phyloP scores from a whole-genome alignment of 2,329 filamentous ascomycete species.

The Didymella sp. region DNA sequence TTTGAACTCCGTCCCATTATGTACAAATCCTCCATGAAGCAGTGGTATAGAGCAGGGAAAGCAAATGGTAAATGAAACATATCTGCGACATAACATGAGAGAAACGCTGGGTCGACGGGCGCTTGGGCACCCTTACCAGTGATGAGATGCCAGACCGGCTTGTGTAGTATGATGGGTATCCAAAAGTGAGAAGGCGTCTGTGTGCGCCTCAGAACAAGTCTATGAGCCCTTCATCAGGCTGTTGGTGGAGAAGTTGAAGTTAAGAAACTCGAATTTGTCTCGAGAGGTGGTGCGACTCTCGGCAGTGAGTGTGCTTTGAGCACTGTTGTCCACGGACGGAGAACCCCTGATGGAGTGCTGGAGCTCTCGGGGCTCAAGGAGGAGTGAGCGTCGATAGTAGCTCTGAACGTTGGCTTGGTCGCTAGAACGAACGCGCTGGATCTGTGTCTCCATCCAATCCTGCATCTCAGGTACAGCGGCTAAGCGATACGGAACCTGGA shows the following conservation, averaged over 20 bases:
- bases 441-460: conserved; percentile 86
- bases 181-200: conserved; percentile 29
- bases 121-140: conserved; percentile 23
- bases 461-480: conserved; percentile 86
- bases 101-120: conserved; percentile 14
- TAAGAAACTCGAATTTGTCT: conserved; percentile 50
- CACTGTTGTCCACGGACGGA: conserved; percentile 37
- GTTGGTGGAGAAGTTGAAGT: conserved; percentile 45
- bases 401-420: conserved; percentile 69
- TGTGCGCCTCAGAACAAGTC: conserved; percentile 29
- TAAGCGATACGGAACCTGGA: conserved; percentile 91
- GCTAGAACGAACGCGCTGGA: conserved; percentile 73
- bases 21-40: conserved; percentile 6
- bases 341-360: conserved; percentile 37
- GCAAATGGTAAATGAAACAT: conserved; percentile 36
- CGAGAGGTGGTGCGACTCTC: conserved; percentile 43
- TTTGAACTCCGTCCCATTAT: conserved; percentile 20
- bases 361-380: conserved; percentile 77
- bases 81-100: conserved; percentile 30
- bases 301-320: conserved; percentile 34
- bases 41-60: conserved; percentile 48
- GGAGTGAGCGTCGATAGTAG: conserved; percentile 82
- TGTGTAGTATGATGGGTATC: conserved; percentile 14
- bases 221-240: conserved; percentile 43
- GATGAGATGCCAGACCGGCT: conserved; percentile 10